These are phyloP conservation scores for Priceomyces carsonii DNA, from an alignment of 805 yeast genomes.

Conservation along the genomic window DNA sequence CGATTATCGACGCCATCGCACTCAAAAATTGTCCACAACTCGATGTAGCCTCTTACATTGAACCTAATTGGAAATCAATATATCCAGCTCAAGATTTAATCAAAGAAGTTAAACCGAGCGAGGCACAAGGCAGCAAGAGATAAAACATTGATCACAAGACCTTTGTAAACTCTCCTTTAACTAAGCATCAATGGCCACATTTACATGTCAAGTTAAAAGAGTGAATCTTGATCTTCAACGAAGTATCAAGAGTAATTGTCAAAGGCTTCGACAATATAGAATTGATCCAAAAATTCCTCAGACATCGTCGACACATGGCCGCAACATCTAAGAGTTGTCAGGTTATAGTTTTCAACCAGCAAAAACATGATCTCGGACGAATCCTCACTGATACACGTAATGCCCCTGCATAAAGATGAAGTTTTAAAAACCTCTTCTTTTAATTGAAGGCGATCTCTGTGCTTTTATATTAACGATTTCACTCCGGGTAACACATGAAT, in stretches of 20 bases:
- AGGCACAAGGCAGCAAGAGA: constrained; percentile 42
- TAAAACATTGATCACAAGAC: not conserved
- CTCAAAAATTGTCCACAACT: constrained; percentile 44
- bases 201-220: constrained; percentile 16
- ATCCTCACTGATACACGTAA: constrained; percentile 99
- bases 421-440: constrained; percentile 17
- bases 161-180: constrained; percentile 4
- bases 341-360: constrained; percentile 99
- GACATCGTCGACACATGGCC: constrained; percentile 50
- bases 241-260: constrained; percentile 28
- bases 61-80: constrained; percentile 7
- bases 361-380: constrained; percentile 99
- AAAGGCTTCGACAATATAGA: too few relatives aligned
- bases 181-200: constrained; percentile 23
- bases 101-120: constrained; percentile 40
- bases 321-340: constrained; percentile 70
- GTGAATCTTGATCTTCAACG: constrained; percentile 29
- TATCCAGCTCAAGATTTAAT: constrained; percentile 50
- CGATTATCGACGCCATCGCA: constrained; percentile 43
- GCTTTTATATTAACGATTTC: constrained; percentile 12
- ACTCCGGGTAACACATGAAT: constrained; percentile 12
- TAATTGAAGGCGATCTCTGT: constrained; percentile 3
- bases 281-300: constrained; percentile 76
- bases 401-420: constrained; percentile 99
- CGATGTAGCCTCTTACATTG: constrained; percentile 40